Evolutionary conservation across 805 yeast species (phyloP), one percentile per base, ranked within the genome.

Genomic region (Ogataea methanolica): DNA sequence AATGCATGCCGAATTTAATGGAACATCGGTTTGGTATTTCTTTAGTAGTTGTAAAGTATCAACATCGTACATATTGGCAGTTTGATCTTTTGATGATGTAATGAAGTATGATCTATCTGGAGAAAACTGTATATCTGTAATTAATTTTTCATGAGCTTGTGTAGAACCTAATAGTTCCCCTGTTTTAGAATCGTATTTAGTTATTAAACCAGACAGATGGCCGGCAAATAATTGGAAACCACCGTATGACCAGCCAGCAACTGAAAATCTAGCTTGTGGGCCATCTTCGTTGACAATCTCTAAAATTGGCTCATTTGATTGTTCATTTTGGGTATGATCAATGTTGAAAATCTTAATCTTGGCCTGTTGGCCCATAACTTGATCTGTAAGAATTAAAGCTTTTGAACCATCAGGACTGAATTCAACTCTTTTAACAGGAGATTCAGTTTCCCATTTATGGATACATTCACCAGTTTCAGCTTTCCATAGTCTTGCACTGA

Each of bases 1-100:
- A 57, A 94, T 85, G 55, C 96, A 85, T 17, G 98, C 98, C 35
- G 96, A 80, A 75, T 94, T 94, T 77, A 94, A 78, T 49, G 98
- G 97, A 45, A 96, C 90, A 66, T 90, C 97, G 6, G 96, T 83
- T 58, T 76, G 79, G 69, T 76, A 94, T 19, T 79, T 81, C 70
- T 91, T 90, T 67, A 87, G 68, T 44, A 82, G 63, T 54, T 82
- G 77, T 51, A 94, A 74, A 43, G 83, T 76, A 54, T 88, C 95
- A 42, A 86, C 88, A 64, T 88, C 92, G 45, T 88, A 73, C 51
- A 94, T 71, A 50, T 79, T 75, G 6, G 97, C 88, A 48, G 83
- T 76, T 71, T 89, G 87, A 72, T 94, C 99, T 69, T 92, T 89
- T 42, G 97, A 89, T 3, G 97, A 76, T 11, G 97, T 89, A 63